These are phyloP conservation scores for Hirsutella rhossiliensis DNA, from an alignment of 2,329 filamentous ascomycete species.

Conservation along the genomic window DNA sequence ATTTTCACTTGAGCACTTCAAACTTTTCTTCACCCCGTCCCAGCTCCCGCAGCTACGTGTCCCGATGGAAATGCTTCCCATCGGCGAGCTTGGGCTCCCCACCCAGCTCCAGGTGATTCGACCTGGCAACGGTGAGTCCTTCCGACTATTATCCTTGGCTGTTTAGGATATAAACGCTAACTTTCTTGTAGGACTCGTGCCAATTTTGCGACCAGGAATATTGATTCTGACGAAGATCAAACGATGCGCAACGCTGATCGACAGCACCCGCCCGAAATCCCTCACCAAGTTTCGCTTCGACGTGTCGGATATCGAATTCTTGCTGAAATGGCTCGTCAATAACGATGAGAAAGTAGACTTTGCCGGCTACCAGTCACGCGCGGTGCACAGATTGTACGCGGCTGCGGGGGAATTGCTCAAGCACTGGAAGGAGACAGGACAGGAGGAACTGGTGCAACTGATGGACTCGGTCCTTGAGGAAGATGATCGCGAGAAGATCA, in stretches of 20 bases:
- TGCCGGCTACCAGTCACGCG: not conserved
- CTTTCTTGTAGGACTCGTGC: not conserved
- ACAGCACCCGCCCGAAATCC: not conserved
- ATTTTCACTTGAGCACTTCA: not conserved
- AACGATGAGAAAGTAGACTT: not conserved
- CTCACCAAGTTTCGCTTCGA: not conserved
- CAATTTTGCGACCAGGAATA: not conserved
- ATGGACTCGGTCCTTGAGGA: slow-evolving; percentile 2
- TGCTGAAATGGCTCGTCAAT: not conserved
- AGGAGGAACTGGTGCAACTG: not conserved
- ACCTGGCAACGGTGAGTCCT: not conserved
- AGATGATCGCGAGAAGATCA: not conserved
- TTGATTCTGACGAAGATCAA: not conserved
- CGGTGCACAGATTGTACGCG: not conserved
- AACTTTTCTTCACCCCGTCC: not conserved
- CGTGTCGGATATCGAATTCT: not conserved
- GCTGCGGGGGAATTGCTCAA: not conserved
- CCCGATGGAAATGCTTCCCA: not conserved
- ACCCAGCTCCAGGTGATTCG: not conserved
- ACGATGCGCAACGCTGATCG: not conserved
- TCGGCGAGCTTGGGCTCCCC: not conserved
- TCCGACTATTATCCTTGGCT: not conserved
- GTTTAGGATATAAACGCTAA: not conserved
- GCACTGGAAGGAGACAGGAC: not conserved
- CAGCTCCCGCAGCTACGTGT: not conserved